Conservation (phyloP, 2,329 filamentous ascomycete species). For the Teratosphaeria nubilosa region DNA sequence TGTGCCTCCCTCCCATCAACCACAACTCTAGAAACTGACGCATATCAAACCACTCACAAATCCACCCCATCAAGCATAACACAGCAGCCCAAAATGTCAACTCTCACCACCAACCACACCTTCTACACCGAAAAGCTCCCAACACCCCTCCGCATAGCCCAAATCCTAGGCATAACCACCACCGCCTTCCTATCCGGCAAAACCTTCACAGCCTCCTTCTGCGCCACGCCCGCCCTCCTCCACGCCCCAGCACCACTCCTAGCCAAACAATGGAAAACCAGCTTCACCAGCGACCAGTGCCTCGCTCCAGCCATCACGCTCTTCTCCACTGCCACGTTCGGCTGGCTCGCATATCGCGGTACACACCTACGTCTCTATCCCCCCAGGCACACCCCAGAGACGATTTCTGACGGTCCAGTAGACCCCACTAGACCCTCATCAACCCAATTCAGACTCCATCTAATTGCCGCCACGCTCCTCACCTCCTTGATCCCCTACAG, state of each 20-base stretch:
- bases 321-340: slow-evolving; percentile 33
- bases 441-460: slow-evolving; percentile 34
- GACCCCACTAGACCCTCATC: slow-evolving; percentile 14
- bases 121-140: background rate
- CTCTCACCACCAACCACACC: background rate
- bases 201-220: slow-evolving; percentile 28
- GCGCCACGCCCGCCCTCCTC: slow-evolving; percentile 42
- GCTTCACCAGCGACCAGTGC: slow-evolving; percentile 32
- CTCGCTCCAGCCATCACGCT: slow-evolving; percentile 32
- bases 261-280: slow-evolving; percentile 44
- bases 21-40: background rate
- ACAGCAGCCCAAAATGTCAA: background rate
- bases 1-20: no score
- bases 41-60: background rate
- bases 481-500: slow-evolving; percentile 45
- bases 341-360: slow-evolving; percentile 39
- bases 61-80: background rate
- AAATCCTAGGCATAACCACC: slow-evolving; percentile 42
- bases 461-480: slow-evolving; percentile 37
- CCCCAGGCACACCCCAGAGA: slow-evolving; percentile 7
- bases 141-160: slow-evolving; percentile 34
- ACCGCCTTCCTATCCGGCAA: slow-evolving; percentile 36
- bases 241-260: slow-evolving; percentile 46
- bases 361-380: background rate
- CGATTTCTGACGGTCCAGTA: slow-evolving; percentile 9